Conservation (phyloP, 2,329 filamentous ascomycete species). For the Monosporascus cannonballus region DNA sequence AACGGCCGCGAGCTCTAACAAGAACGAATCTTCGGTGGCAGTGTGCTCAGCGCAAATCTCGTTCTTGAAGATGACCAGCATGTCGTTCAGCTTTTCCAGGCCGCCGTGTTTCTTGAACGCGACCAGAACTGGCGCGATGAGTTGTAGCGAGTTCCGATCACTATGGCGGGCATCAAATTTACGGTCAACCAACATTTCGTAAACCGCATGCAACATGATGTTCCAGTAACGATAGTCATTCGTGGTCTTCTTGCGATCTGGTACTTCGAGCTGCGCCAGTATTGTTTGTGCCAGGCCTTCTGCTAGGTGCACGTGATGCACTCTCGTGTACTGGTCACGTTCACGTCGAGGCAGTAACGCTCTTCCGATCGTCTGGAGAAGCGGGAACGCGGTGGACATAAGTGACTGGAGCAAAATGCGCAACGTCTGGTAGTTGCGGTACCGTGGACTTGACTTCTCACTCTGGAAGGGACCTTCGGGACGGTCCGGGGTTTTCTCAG, state of each 20-base stretch:
- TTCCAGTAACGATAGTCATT: slow-evolving; percentile 77
- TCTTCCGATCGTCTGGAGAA: slow-evolving; percentile 82
- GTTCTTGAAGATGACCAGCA: slow-evolving; percentile 63
- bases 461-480: slow-evolving; percentile 14
- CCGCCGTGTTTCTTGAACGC: slow-evolving; percentile 82
- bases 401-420: slow-evolving; percentile 72
- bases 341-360: slow-evolving; percentile 70
- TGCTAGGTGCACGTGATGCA: slow-evolving; percentile 49
- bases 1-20: slow-evolving; percentile 44
- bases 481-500: slow-evolving; percentile 7
- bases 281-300: slow-evolving; percentile 66
- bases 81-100: slow-evolving; percentile 64
- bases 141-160: slow-evolving; percentile 44
- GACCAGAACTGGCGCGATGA: slow-evolving; percentile 71
- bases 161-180: slow-evolving; percentile 34
- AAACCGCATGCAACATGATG: slow-evolving; percentile 69
- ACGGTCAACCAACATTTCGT: slow-evolving; percentile 73
- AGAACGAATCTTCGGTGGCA: slow-evolving; percentile 38
- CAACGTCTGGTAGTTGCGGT: slow-evolving; percentile 71
- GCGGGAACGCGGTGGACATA: slow-evolving; percentile 72
- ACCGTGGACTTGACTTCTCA: slow-evolving; percentile 33
- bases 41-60: slow-evolving; percentile 39
- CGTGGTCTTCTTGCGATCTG: slow-evolving; percentile 39
- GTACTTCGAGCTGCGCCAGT: slow-evolving; percentile 56
- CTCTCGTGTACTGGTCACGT: slow-evolving; percentile 54